Evolutionary conservation across 106 monocot species (phyloP), one percentile per base, ranked within the genome.

Genomic region (Dendrobium nobile): DNA sequence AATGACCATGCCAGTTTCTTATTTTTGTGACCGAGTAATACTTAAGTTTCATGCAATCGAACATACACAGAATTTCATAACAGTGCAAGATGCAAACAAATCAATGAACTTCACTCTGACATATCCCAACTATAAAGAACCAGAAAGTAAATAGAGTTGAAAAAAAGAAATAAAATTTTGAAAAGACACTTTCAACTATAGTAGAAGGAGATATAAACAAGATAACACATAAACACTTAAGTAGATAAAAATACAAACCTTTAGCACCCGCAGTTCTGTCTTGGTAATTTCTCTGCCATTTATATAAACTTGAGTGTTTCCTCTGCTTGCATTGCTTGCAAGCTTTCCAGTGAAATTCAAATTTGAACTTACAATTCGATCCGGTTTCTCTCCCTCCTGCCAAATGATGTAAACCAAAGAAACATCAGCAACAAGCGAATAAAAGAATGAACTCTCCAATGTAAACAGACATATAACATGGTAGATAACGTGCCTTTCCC

Each of bases 281-380:
- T 85, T 98, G 76, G 97, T 98, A 75, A 98, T 92, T 77, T 98
- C 97, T 72, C 97, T 89, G 54, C 92, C 91, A 82, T 94, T 98
- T 11, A 94, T 92, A 84, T 84, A 98, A 55, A 98, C 97, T 86
- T 89, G 78, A 41, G 97, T 94, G 72, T 92, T 94, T 43, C 94
- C 97, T 42, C 92, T 92, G 81, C 97, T 98, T 19, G 96, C 96
- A 70, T 92, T 68, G 67, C 85, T 26, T 5, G 87, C 79, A 77
- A 97, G 91, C 85, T 92, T 93, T 31, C 96, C 94, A 37, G 76
- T 82, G 77, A 97, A 92, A 80, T 88, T 97, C 83, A 97, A 89
- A 79, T 94, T 94, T 67, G 94, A 92, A 75, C 92, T 94, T n/a
- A 94, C 87, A 54, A 94, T 84, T 58, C 85, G 86, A 82, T 93